These are phyloP conservation scores for Leccinum variicolor DNA, from an alignment of 768 basidiomycete species.

Conservation along the genomic window DNA sequence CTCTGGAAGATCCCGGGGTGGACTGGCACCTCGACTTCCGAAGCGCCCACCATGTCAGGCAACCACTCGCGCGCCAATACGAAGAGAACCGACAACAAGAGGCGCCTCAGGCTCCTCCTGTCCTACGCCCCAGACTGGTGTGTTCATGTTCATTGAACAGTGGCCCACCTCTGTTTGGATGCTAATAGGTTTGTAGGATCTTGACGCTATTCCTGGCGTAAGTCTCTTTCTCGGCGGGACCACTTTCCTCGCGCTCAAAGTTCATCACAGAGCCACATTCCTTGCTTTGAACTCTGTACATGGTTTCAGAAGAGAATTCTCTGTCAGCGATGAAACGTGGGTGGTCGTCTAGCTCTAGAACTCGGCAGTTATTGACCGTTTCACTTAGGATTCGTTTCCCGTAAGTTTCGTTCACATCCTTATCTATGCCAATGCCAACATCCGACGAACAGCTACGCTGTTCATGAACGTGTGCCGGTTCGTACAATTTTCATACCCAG, in stretches of 20 bases:
- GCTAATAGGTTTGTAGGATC: slow-evolving; percentile 42
- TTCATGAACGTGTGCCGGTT: slow-evolving; percentile 78
- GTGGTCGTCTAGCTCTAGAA: not conserved
- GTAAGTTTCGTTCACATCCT: slow-evolving; percentile 9
- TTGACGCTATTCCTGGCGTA: slow-evolving; percentile 67
- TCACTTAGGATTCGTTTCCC: slow-evolving; percentile 22
- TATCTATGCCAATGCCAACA: slow-evolving; percentile 4
- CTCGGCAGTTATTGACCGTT: slow-evolving; percentile 12
- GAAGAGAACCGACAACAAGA: slow-evolving; percentile 23
- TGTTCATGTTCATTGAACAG: slow-evolving; percentile 26
- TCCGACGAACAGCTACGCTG: slow-evolving; percentile 48
- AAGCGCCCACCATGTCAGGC: slow-evolving; percentile 12
- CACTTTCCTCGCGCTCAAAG: not conserved
- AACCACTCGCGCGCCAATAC: slow-evolving; percentile 8
- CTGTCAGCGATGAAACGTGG: slow-evolving; percentile 72
- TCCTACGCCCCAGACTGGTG: slow-evolving; percentile 82
- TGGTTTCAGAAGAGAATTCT: slow-evolving; percentile 77
- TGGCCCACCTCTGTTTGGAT: not conserved
- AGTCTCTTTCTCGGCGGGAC: slow-evolving; percentile 16
- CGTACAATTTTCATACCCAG: slow-evolving; percentile 18
- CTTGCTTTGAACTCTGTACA: slow-evolving; percentile 61
- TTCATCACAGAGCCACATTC: slow-evolving; percentile 49
- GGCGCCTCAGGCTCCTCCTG: slow-evolving; percentile 42
- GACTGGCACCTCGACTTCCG: not conserved
- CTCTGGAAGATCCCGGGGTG: not conserved